Conservation (phyloP, 108 stramenopile genomes). For the Stephanodiscus minutulus region DNA sequence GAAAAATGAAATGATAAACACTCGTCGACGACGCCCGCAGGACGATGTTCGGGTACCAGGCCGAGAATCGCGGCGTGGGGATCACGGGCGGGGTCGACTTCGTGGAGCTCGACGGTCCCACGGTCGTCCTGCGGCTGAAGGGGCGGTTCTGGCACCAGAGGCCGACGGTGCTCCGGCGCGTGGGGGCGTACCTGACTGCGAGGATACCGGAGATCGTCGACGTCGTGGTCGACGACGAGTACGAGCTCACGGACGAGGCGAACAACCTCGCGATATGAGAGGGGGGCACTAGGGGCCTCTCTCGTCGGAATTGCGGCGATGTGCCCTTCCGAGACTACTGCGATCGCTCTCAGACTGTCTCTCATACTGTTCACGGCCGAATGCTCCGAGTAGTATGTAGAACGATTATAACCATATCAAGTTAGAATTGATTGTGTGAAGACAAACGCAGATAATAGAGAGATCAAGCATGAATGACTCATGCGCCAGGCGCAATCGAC, state of each 20-base stretch:
- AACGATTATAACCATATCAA: too few relatives aligned
- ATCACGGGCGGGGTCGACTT: conserved; percentile 95
- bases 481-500: too few relatives aligned
- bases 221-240: conserved; percentile 77
- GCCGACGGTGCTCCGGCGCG: conserved; percentile 76
- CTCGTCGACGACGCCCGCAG: conserved; percentile 7
- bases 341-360: too few relatives aligned
- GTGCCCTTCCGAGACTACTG: too few relatives aligned
- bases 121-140: conserved; percentile 53
- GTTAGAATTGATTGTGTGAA: too few relatives aligned
- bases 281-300: too few relatives aligned
- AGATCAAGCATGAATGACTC: too few relatives aligned
- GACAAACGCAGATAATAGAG: too few relatives aligned
- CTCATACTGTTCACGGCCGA: too few relatives aligned
- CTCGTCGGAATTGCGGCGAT: too few relatives aligned
- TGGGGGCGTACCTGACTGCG: conserved; percentile 69
- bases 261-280: conserved; percentile 56
- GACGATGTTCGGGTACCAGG: conserved; percentile 91
- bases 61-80: conserved; percentile 91
- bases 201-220: conserved; percentile 89
- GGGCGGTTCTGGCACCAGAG: conserved; percentile 95
- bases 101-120: conserved; percentile 91
- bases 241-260: conserved; percentile 81
- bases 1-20: background rate
- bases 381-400: too few relatives aligned